These are phyloP conservation scores for Filosporella fistucella DNA, from an alignment of 495 filamentous ascomycete species.

Conservation along the genomic window DNA sequence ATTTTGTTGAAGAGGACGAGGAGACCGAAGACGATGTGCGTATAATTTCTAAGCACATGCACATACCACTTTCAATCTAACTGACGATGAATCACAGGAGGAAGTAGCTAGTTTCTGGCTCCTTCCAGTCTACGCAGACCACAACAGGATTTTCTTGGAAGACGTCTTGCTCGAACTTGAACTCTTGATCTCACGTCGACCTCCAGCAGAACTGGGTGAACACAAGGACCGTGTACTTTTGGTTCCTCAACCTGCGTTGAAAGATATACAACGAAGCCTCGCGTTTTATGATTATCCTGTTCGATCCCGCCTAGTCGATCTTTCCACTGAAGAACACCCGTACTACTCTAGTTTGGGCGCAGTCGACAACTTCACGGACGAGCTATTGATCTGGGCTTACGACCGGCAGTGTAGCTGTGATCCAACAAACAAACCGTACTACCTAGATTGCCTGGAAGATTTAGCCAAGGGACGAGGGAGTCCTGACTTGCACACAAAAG, in stretches of 20 bases:
- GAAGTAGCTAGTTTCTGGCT: slow-evolving; percentile 18
- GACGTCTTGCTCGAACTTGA: slow-evolving; percentile 19
- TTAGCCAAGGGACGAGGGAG: slow-evolving; percentile 23
- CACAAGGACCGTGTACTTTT: not conserved
- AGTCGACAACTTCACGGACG: slow-evolving; percentile 21
- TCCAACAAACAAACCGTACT: slow-evolving; percentile 22
- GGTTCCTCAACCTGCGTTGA: slow-evolving; percentile 11
- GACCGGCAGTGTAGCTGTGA: slow-evolving; percentile 23
- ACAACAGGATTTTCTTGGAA: slow-evolving; percentile 19
- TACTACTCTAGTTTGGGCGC: slow-evolving; percentile 23
- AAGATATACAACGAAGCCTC: slow-evolving; percentile 22
- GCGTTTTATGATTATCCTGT: slow-evolving; percentile 21
- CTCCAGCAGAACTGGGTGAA: slow-evolving; percentile 1
- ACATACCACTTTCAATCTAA: too few species aligned
- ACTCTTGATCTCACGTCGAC: not conserved
- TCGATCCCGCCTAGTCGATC: slow-evolving; percentile 17
- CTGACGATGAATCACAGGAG: too few species aligned
- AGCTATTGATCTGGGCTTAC: slow-evolving; percentile 23
- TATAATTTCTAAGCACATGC: not conserved
- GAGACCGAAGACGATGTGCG: slow-evolving; percentile 11
- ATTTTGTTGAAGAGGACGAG: slow-evolving; percentile 15
- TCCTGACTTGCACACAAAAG: slow-evolving; percentile 20
- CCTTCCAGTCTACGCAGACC: slow-evolving; percentile 11
- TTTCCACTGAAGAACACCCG: slow-evolving; percentile 20
- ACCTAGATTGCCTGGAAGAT: slow-evolving; percentile 23